Evolutionary conservation across 257 asterid genomes (phyloP), one percentile per base, ranked within the genome.

Genomic region (Linderniella brevidens): DNA sequence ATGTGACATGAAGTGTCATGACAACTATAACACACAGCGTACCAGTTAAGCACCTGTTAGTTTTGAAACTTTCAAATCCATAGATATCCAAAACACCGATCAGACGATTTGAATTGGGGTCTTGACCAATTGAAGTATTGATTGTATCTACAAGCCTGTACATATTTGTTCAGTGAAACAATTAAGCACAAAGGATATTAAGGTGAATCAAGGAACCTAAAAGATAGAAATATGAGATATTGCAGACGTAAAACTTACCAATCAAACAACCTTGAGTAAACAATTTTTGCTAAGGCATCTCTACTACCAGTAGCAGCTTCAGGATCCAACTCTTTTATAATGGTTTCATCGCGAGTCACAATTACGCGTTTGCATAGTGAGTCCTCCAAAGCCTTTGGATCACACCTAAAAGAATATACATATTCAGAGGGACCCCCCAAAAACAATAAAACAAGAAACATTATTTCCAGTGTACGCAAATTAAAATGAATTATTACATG

Each of bases 271-370:
- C 93, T 77, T 11, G 99, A 73, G 74, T 90, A 90, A 45, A 90
- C 94, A 60, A 76, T 67, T 73, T 86, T 85, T 35, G 99, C 93
- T 67, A 90, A 68, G 59, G 96, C 94, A 55, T 90, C 99, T 74
- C 99, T 71, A 70, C 96, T 85, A 57, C 76, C 70, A 56, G 72
- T 41, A 43, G 99, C 99, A 40, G 96, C 85, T 57, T 79, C 93
- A 18, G 94, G 99, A 68, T 90, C 99, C 58, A 90, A 69, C 63
- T 76, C 81, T 59, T 82, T 90, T 65, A 75, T 77, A 63, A 90
- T 82, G 48, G 94, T 79, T 69, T 90, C 99, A 54, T 90, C 99
- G 62, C 99, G 94, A 61, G 99, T 90, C 60, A 82, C 94, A 56
- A 90, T 90, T 38, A 81, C 78, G 18, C 95, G 95, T 72, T 69